Conservation (phyloP, 495 filamentous ascomycete species). For the Penicillium turbatum region DNA sequence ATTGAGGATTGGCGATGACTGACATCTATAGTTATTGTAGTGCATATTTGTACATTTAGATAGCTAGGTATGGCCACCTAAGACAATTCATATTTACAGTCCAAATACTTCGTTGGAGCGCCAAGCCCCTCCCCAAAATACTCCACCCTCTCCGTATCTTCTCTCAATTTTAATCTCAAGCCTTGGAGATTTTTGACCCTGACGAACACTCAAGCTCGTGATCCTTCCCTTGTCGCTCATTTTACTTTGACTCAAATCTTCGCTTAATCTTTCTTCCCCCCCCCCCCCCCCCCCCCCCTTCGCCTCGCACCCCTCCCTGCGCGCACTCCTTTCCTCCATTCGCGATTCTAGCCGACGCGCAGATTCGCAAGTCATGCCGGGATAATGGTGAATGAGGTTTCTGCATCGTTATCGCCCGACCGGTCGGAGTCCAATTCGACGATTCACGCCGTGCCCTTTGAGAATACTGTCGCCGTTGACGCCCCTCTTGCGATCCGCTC, state of each 20-base stretch:
- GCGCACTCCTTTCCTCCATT: neutral
- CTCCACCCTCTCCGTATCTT: constrained; percentile 17
- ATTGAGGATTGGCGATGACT: no score
- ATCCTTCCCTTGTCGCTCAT: constrained; percentile 8
- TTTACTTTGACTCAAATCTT: constrained; percentile 3
- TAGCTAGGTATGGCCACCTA: no score
- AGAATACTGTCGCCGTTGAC: constrained; percentile 26
- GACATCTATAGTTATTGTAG: no score
- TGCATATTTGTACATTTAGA: no score
- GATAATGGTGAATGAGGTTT: constrained; percentile 39
- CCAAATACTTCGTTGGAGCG: neutral
- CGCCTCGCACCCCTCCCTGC: neutral
- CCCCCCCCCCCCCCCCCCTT: neutral
- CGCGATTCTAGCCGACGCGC: constrained; percentile 9
- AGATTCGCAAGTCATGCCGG: constrained; percentile 36
- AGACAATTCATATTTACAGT: no score
- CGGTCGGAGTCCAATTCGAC: constrained; percentile 29
- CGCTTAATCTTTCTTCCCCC: neutral
- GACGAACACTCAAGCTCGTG: constrained; percentile 17
- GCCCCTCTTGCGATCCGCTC: constrained; percentile 27
- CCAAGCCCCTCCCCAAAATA: constrained; percentile 19
- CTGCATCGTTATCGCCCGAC: constrained; percentile 30
- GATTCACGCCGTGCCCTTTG: constrained; percentile 26
- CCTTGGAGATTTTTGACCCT: constrained; percentile 7
- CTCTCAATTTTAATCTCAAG: constrained; percentile 22